Percentiles rank a stretch among this genome's conserved stretches.
Conservation (phyloP, 192 early-diverging fungal genomes). For the Neocallimastix lanati region DNA sequence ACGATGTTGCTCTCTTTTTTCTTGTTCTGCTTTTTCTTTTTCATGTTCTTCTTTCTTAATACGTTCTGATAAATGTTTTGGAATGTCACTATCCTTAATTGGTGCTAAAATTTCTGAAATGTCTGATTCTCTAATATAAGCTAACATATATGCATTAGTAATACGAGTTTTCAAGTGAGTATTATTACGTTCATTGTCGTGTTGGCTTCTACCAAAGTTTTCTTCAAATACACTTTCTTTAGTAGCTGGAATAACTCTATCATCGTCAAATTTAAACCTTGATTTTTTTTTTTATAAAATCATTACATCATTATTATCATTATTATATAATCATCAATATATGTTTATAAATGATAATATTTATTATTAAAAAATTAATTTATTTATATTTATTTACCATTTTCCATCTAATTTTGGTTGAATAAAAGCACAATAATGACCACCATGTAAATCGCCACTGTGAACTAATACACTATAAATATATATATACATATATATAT, state of each 20-base stretch:
- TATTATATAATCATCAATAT: background rate
- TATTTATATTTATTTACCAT: slow-evolving; percentile 26
- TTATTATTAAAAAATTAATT: background rate
- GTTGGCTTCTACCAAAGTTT: slow-evolving; percentile 62
- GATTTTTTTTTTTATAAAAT: no score
- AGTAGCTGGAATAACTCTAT: slow-evolving; percentile 65
- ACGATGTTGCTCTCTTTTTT: slow-evolving; percentile 41
- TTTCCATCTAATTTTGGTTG: slow-evolving; percentile 55
- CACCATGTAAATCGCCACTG: slow-evolving; percentile 76
- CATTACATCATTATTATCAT: background rate
- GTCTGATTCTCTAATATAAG: slow-evolving; percentile 73
- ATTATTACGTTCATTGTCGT: slow-evolving; percentile 21
- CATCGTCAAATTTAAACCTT: slow-evolving; percentile 83
- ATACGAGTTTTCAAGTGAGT: slow-evolving; percentile 52
- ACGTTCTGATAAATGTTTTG: slow-evolving; percentile 48
- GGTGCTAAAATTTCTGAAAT: slow-evolving; percentile 50
- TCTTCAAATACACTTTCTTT: slow-evolving; percentile 77
- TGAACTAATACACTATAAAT: slow-evolving; percentile 75
- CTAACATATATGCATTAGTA: slow-evolving; percentile 98
- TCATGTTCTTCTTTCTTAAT: slow-evolving; percentile 36
- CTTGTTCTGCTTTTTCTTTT: slow-evolving; percentile 38
- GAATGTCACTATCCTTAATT: slow-evolving; percentile 51
- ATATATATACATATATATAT: background rate
- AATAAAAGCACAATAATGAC: slow-evolving; percentile 86
- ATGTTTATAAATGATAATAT: background rate